Base-by-base conservation (phyloP, 208 protist species). In the Trichomonas vaginalis region DNA sequence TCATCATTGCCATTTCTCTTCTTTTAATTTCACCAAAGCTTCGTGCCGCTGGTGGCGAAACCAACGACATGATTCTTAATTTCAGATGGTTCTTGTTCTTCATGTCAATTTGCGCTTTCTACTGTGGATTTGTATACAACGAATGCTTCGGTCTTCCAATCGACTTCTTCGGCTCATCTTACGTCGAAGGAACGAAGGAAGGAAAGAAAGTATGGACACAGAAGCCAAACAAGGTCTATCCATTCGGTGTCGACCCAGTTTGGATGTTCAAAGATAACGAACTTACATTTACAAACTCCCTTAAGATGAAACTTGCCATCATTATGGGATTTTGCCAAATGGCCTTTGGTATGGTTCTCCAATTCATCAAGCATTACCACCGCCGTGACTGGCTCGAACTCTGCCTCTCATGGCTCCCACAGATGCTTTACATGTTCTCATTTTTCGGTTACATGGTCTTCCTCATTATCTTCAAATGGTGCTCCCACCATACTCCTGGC, bases 291-390 rank as follows among this genome's bases (percentile, higher is more conserved):
- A 98, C 98, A 96, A 99, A 99, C 97, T 99, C 98, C 32, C 97
- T 99, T 96, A 99, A 99, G 97, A 99, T 99, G 99, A 99, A 99
- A 97, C 97, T 98, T 62, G 98, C 98, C 45, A 98, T 99, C 40
- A 97, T 99, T 61, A 99, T 95, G n/a, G 96, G 96, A 37, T 95
- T 97, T 9, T 3, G 96, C 9, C 95, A 98, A 96, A 99, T 99
- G 99, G 96, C 98, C 35, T 97, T 98, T 48, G 99, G 99, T 90
- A 97, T 99, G 49, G 62, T 98, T 51, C 97, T 99, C 42, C 97
- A 96, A 23, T 88, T 98, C 0, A 96, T 98, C 96, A 99, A 99
- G 97, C 95, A 97, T 96, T 96, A 98, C 17, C 42, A 86, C 15
- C 37, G 62, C 21, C 61, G 37, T 8, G 23, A 83, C 40, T 62